A percentile compares a stretch with the other conserved stretches of the same genome.
Evolutionary conservation across 495 filamentous ascomycete species (phyloP).

Genomic region (Hypoxylon lienhwacheense): DNA sequence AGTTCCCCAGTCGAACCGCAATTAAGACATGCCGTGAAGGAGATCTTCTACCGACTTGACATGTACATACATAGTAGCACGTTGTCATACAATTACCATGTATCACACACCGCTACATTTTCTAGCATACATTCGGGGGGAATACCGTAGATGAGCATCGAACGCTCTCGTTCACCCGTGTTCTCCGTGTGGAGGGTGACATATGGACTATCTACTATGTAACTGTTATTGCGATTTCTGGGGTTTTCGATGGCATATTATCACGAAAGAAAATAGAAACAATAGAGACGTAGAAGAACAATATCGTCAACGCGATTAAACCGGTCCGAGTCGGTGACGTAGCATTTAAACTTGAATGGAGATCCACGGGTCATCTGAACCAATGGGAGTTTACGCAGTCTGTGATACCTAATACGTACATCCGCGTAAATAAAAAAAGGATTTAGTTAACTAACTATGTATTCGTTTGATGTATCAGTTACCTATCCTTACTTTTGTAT

Average conservation of each 20-base stretch:
- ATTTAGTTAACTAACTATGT: not conserved
- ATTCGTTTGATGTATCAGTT: too few species aligned
- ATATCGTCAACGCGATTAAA: conserved; percentile 20
- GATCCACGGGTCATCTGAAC: conserved; percentile 13
- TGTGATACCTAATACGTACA: conserved; percentile 8
- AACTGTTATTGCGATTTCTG: too few species aligned
- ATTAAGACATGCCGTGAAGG: conserved; percentile 15
- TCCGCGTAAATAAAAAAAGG: not conserved
- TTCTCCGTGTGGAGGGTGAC: too few species aligned
- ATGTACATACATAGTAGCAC: not conserved
- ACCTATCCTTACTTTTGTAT: too few species aligned
- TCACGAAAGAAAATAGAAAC: conserved; percentile 1
- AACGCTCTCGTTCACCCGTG: conserved; percentile 5
- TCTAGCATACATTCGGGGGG: not conserved
- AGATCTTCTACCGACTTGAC: not conserved
- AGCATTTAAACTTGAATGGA: conserved; percentile 18
- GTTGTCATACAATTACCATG: too few species aligned
- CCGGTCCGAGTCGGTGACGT: conserved; percentile 21
- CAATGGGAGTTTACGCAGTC: not conserved
- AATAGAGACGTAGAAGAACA: conserved; percentile 8
- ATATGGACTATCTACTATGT: too few species aligned
- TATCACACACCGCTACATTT: conserved; percentile 6
- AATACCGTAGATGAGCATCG: not conserved
- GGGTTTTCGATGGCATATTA: conserved; percentile 12
- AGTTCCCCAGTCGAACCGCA: conserved; percentile 19